Evolutionary conservation across 2,329 filamentous ascomycete genomes (phyloP).

Genomic region (Colletotrichum spaethianum): DNA sequence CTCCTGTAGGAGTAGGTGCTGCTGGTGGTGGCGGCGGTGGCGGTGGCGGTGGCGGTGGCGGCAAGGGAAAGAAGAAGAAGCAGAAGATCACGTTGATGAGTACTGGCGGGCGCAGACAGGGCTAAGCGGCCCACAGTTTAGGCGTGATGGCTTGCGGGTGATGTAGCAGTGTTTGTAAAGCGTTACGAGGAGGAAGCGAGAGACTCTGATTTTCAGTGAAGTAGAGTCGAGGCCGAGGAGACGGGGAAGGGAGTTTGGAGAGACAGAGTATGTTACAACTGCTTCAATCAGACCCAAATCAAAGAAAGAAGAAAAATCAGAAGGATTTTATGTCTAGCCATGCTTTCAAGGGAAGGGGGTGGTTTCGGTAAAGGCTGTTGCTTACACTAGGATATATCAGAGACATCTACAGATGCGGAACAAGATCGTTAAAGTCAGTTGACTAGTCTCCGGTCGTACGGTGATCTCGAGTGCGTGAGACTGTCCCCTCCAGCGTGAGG

Average conservation of each 20-base stretch:
- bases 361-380: neutral
- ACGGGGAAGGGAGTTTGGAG: neutral
- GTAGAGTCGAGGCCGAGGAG: neutral
- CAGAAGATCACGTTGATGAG: conserved; percentile 83
- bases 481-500: neutral
- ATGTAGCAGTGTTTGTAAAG: neutral
- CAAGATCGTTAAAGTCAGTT: neutral
- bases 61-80: conserved; percentile 77
- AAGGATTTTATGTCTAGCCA: neutral
- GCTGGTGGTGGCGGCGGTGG: conserved; percentile 21
- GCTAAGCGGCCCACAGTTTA: conserved; percentile 43
- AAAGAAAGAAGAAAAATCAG: conserved; percentile 2
- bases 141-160: neutral
- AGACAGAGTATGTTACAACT: conserved; percentile 8
- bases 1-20: conserved; percentile 28
- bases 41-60: conserved; percentile 52
- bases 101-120: conserved; percentile 69
- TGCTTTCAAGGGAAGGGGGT: neutral
- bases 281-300: conserved; percentile 7
- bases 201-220: conserved; percentile 12
- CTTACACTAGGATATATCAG: neutral
- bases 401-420: neutral
- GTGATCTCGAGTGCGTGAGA: neutral
- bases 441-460: neutral
- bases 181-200: neutral